A percentile compares a stretch with the other conserved stretches of the same genome.
Conservation (phyloP, 331 rosid genomes). For the Malus hybrid region DNA sequence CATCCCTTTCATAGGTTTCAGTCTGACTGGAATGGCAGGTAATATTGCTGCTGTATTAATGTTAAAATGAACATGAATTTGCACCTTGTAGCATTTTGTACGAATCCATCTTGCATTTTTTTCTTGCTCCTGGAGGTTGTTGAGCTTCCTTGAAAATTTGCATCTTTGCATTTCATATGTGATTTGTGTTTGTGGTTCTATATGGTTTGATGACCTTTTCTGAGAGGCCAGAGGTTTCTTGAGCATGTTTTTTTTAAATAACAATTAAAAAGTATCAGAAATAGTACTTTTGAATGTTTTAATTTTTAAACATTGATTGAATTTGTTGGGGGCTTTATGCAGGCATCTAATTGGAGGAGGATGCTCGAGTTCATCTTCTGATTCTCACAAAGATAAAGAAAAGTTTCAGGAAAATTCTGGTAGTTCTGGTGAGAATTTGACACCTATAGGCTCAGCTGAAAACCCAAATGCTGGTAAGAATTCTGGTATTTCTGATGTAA, state of each 20-base stretch:
- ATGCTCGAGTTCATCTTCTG: slow-evolving; percentile 20
- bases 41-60: slow-evolving; percentile 3
- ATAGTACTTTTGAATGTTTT: background rate
- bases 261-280: background rate
- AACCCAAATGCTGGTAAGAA: slow-evolving; percentile 30
- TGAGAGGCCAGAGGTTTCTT: background rate
- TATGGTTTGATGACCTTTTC: background rate
- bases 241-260: background rate
- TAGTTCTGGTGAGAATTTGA: slow-evolving; percentile 40
- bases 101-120: background rate
- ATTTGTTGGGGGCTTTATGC: slow-evolving; percentile 5
- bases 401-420: slow-evolving; percentile 26
- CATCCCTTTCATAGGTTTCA: slow-evolving; percentile 53
- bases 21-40: slow-evolving; percentile 68
- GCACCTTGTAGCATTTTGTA: background rate
- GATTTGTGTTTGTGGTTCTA: background rate
- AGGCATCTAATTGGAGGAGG: slow-evolving; percentile 27
- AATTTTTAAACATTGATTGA: background rate
- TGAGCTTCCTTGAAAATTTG: background rate
- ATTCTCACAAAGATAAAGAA: slow-evolving; percentile 29
- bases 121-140: background rate
- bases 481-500: background rate
- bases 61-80: background rate
- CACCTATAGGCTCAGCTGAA: slow-evolving; percentile 30
- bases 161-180: background rate